Base-by-base conservation (phyloP, 805 yeast species). In the Candida chilensis region DNA sequence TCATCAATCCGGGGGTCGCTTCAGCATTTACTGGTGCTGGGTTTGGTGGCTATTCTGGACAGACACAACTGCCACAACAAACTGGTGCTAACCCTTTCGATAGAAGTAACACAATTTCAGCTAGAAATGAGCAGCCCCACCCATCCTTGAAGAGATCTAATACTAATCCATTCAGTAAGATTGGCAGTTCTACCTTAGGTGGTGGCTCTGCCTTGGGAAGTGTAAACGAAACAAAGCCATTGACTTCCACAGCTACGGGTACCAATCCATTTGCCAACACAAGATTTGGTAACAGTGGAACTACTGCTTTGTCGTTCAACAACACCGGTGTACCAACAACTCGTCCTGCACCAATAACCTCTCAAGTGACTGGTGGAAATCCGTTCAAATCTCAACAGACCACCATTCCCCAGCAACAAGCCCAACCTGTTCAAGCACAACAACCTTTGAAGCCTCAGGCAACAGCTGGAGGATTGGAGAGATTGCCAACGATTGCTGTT, bases 391-490 rank as follows among this genome's bases (percentile, higher is more conserved):
- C 59, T 13, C 67, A 11, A 37, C 54, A 34, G 25, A 26, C 9
- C 20, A 44, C 37, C 8, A 27, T 42, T 5, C 19, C 27, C 12
- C 33, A 41, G 33, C 37, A 47, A 30, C 39, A n/a, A n/a, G n/a
- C n/a, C n/a, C n/a, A n/a, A n/a, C n/a, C n/a, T n/a, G n/a, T n/a
- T n/a, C n/a, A n/a, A n/a, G n/a, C n/a, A n/a, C n/a, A 37, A 32
- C 44, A 49, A 38, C 36, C 52, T 29, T 33, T 68, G 40, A 54
- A 60, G 41, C 56, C 64, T 11, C 80, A 73, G 43, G 67, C 74
- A 2, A 78, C 86, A 2, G 81, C 85, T 20, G 90, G 88, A 4
- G 90, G 88, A 0, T 62, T 77, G 36, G 88, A 81, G 45, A 57
- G 59, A 30, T 49, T 79, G 27, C 78, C 78, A 7, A 79, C 87